Base-by-base conservation (phyloP, 768 basidiomycete species). In the Multifurca ochricompacta region DNA sequence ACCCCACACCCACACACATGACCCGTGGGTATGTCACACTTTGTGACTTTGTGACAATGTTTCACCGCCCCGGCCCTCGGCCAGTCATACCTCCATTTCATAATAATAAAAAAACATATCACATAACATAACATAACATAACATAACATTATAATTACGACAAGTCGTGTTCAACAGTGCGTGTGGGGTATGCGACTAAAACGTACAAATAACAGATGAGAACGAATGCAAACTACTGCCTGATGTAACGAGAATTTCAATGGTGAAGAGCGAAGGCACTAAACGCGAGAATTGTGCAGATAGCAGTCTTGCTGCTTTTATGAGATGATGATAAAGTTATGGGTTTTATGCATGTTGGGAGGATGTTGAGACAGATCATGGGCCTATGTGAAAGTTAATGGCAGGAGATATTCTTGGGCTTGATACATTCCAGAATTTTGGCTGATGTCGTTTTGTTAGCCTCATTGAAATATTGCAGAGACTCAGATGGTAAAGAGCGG, bases 281-380 rank as follows among this genome's bases (percentile, higher is more conserved):
- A 59, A 16, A 30, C 54, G 25, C 41, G 54, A 58, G 40, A 59
- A 58, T 42, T 58, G 49, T 59, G 56, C 54, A 59, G 48, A 54
- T 51, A 57, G 47, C 41, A 48, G 57, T 45, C 36, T 52, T 58
- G 32, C 55, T 59, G 45, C 47, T 35, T 31, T 48, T 50, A 43
- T 45, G 55, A 58, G 56, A 58, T 58, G 47, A 48, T 36, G n/a
- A n/a, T n/a, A n/a, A 48, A 48, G 52, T 46, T 46, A 58, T 53
- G 46, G 40, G 46, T 27, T 47, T 44, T 58, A n/a, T n/a, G 53
- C 40, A 48, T 54, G 45, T 13, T 47, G 35, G 37, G 48, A 46
- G 42, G 56, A 54, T 48, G 45, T 28, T 46, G 46, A 31, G 46
- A 47, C 30, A 58, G 53, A 58, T 58, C 48, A 40, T 51, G 45